Conservation (phyloP, 106 monocot species). For the Narthecium ossifragum region DNA sequence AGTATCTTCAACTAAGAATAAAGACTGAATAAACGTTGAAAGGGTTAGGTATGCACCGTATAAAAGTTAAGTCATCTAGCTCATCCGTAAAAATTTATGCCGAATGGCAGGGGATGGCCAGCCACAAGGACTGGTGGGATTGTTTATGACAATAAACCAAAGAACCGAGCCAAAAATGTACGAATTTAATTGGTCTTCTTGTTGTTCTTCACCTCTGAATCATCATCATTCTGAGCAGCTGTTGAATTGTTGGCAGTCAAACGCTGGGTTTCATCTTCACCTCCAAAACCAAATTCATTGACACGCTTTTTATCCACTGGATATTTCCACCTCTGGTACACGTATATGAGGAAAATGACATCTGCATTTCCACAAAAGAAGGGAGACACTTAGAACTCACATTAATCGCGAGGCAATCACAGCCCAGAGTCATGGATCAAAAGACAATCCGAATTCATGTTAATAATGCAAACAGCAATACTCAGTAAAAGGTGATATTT, state of each 20-base stretch:
- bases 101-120: neutral
- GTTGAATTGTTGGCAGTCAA: conserved; percentile 16
- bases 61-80: too few species aligned
- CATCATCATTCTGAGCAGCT: conserved; percentile 13
- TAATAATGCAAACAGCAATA: too few species aligned
- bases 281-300: conserved; percentile 98
- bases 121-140: too few species aligned
- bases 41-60: too few species aligned
- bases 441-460: neutral
- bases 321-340: conserved; percentile 94
- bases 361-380: conserved; percentile 38
- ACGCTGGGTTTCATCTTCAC: conserved; percentile 55
- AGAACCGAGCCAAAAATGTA: neutral
- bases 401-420: neutral
- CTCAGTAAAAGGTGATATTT: neutral
- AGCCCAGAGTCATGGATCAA: too few species aligned
- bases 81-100: conserved; percentile 7
- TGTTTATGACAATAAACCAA: neutral
- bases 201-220: conserved; percentile 22
- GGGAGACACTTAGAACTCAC: neutral
- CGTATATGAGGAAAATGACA: conserved; percentile 88
- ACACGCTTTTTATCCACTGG: conserved; percentile 86
- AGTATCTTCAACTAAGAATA: too few species aligned
- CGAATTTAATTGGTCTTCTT: conserved; percentile 73
- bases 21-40: too few species aligned